phyloP scores from a whole-genome alignment of 805 yeast species.

The Debaryomyces castellii region DNA sequence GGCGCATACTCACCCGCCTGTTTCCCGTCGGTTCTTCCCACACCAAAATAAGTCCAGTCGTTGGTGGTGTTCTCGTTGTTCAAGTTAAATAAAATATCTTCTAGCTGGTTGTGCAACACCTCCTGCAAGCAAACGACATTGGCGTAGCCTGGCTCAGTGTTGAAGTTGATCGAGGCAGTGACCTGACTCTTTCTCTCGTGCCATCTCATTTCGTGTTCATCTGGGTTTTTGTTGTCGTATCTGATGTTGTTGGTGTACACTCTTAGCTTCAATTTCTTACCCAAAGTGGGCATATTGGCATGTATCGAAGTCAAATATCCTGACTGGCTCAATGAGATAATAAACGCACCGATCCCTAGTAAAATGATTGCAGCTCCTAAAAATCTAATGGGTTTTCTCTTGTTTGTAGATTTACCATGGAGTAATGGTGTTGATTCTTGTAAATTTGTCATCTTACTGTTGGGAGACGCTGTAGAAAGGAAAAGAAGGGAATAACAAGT shows the following conservation, averaged over 20 bases:
- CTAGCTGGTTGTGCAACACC: slow-evolving; percentile 28
- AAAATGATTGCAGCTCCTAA: neutral
- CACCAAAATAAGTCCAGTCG: slow-evolving; percentile 38
- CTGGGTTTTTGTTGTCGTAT: slow-evolving; percentile 36
- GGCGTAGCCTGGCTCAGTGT: slow-evolving; percentile 24
- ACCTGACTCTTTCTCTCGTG: slow-evolving; percentile 30
- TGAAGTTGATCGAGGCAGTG: slow-evolving; percentile 37
- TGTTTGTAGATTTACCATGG: neutral
- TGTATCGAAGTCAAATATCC: neutral
- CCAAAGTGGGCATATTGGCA: neutral
- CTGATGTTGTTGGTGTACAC: slow-evolving; percentile 47
- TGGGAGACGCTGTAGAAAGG: slow-evolving; percentile 64
- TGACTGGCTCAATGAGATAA: neutral
- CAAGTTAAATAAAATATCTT: slow-evolving; percentile 24
- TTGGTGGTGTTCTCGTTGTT: slow-evolving; percentile 15
- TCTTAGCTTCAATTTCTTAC: slow-evolving; percentile 14
- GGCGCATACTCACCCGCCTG: slow-evolving; percentile 36
- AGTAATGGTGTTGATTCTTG: slow-evolving; percentile 52
- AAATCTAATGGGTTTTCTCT: neutral
- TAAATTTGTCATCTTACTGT: slow-evolving; percentile 87
- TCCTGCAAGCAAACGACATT: slow-evolving; percentile 41
- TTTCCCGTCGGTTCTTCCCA: slow-evolving; percentile 34
- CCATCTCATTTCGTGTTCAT: slow-evolving; percentile 43
- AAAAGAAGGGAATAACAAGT: neutral
- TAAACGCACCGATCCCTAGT: neutral